phyloP scores from a whole-genome alignment of 2,329 filamentous ascomycete species.

The Bretziella fagacearum region DNA sequence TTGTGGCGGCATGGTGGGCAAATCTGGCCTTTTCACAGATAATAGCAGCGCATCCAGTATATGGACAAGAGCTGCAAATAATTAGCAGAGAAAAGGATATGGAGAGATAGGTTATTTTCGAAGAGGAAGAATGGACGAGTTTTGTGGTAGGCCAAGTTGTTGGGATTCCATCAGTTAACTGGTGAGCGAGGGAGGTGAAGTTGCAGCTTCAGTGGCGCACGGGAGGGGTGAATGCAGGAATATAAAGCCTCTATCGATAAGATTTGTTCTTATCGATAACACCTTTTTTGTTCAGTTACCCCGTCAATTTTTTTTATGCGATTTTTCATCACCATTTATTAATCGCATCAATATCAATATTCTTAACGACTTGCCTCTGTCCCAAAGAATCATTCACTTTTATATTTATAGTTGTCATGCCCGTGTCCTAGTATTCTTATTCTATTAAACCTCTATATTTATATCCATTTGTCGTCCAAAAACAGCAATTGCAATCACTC shows the following conservation, averaged over 20 bases:
- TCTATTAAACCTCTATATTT: not conserved
- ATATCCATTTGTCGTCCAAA: not conserved
- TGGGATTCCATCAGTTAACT: not conserved
- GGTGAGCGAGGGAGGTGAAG: not conserved
- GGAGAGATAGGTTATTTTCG: not conserved
- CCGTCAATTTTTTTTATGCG: constrained; percentile 6
- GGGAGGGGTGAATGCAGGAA: not conserved
- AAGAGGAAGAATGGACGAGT: not conserved
- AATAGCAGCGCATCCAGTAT: not conserved
- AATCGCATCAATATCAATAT: too few species aligned
- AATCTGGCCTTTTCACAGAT: not conserved
- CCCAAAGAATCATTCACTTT: too few species aligned
- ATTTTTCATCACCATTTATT: too few species aligned
- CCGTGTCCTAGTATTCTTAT: not conserved
- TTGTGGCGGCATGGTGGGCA: constrained; percentile 23
- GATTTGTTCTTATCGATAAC: constrained; percentile 10
- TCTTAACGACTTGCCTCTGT: too few species aligned
- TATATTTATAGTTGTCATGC: too few species aligned
- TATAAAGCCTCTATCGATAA: constrained; percentile 8
- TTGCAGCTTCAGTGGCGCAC: not conserved
- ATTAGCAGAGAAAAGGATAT: too few species aligned
- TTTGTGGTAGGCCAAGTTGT: not conserved
- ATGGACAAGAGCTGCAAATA: too few species aligned
- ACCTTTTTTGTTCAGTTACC: constrained; percentile 12
- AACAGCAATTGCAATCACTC: not conserved